Evolutionary conservation across 768 basidiomycete species (phyloP).

Genomic region (Mycena indigotica): DNA sequence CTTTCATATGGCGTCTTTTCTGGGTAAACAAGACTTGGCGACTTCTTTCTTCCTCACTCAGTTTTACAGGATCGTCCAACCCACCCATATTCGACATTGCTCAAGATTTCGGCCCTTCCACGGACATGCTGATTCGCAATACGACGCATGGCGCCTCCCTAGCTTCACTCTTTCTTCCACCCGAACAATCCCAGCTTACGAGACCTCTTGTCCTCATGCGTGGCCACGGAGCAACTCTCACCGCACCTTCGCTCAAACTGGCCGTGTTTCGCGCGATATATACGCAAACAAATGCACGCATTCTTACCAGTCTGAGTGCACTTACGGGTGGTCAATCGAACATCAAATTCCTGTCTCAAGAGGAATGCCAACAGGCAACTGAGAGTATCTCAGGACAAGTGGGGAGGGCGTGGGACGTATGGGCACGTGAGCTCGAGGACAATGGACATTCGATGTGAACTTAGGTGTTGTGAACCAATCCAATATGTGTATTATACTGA

Average conservation of each 20-base stretch:
- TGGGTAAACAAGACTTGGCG: too few relatives aligned
- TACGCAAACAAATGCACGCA: conserved; percentile 17
- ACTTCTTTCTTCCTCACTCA: too few relatives aligned
- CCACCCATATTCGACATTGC: conserved; percentile 21
- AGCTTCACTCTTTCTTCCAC: conserved; percentile 11
- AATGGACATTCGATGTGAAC: conserved; percentile 1
- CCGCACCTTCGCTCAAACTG: conserved; percentile 18
- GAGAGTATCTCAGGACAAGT: conserved; percentile 17
- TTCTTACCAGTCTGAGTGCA: conserved; percentile 15
- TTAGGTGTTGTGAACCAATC: not conserved
- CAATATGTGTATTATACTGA: not conserved
- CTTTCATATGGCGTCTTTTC: conserved; percentile 22
- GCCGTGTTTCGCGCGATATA: conserved; percentile 19
- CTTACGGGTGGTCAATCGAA: conserved; percentile 10
- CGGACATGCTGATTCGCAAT: conserved; percentile 25
- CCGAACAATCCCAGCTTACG: not conserved
- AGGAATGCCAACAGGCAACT: conserved; percentile 16
- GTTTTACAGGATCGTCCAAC: too few relatives aligned
- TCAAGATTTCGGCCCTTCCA: conserved; percentile 14
- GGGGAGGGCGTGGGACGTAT: conserved; percentile 17
- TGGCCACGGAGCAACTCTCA: conserved; percentile 23
- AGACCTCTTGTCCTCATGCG: conserved; percentile 21
- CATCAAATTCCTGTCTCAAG: conserved; percentile 7
- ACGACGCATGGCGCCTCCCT: conserved; percentile 21
- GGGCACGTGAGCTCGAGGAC: conserved; percentile 17